A percentile compares a stretch with the other conserved stretches of the same genome.
Conservation (phyloP, 2,329 filamentous ascomycete genomes). For the Cucurbitaria berberidis region DNA sequence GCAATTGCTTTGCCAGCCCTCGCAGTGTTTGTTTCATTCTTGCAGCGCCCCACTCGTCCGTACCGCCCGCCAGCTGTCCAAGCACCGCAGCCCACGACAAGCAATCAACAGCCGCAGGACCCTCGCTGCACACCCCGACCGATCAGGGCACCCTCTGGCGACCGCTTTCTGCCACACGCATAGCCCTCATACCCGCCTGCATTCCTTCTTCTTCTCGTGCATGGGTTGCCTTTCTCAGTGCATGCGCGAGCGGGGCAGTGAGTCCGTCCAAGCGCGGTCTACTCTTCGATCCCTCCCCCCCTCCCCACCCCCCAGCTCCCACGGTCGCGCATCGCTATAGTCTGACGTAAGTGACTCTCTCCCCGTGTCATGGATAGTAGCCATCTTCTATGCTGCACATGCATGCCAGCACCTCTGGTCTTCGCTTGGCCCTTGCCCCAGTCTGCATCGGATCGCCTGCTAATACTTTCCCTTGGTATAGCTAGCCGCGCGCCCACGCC, state of each 20-base stretch:
- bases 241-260: conserved; percentile 24
- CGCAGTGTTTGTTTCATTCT: background rate
- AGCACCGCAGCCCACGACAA: conserved; percentile 11
- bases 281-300: no score
- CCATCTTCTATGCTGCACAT: background rate
- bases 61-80: conserved; percentile 1
- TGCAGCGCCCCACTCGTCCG: conserved; percentile 8
- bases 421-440: conserved; percentile 3
- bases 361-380: background rate
- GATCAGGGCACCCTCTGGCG: conserved; percentile 2
- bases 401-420: background rate
- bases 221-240: conserved; percentile 17
- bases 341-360: conserved; percentile 14
- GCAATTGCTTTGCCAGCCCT: no score
- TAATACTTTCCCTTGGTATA: conserved; percentile 1
- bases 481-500: conserved; percentile 1
- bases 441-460: conserved; percentile 8
- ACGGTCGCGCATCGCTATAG: conserved; percentile 16
- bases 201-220: conserved; percentile 3
- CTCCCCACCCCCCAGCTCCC: conserved; percentile 8
- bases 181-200: no score
- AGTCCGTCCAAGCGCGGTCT: conserved; percentile 13
- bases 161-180: background rate
- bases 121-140: conserved; percentile 7
- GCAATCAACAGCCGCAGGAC: background rate